Evolutionary conservation across 176 grass and related monocot genomes (phyloP), one percentile per base, ranked within the genome.

Genomic region (Poa pratensis): DNA sequence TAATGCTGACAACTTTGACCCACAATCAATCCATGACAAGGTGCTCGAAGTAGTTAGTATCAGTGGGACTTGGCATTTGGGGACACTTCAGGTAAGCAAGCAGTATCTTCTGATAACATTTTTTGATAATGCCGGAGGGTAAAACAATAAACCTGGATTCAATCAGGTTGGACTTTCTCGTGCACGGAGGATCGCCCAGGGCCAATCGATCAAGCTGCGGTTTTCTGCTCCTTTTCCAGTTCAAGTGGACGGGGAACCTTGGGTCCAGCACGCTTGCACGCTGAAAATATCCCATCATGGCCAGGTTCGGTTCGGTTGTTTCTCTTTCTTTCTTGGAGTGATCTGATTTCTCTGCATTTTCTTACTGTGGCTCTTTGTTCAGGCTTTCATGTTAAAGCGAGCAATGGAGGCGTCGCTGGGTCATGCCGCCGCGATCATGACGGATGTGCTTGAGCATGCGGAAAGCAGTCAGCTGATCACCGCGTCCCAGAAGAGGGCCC

Each of bases 161-260:
- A 4, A 95, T 32, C 67, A 96, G 94, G 84, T 96, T 7, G 94
- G 94, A 18, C 87, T 96, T 76, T 96, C 94, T 85, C 86, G 79
- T 9, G 94, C 91, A 23, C 67, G 85, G 61, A 91, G 84, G 82
- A 88, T 96, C 6, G 94, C 91, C 0, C 94, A 96, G 84, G 94
- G 94, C 7, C 86, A 88, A 35, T 81, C 40, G 4, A 83, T 96
- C 77, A 93, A 86, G 73, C 68, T 96, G 50, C 80, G 84, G 9
- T 74, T 78, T 26, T 91, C 70, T 45, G 82, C 76, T 71, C 89
- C 91, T 32, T 87, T 96, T 62, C 94, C 94, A 13, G 83, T 96
- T 72, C 94, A 96, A 75, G 88, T 96, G 22, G 94, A 96, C 18
- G 94, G 94, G 4, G 94, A 96, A 64, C 94, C 94, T 16, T 96